Evolutionary conservation across 176 grass and related monocot genomes (phyloP), one percentile per base, ranked within the genome.

Genomic region (Puccinellia tenuiflora): DNA sequence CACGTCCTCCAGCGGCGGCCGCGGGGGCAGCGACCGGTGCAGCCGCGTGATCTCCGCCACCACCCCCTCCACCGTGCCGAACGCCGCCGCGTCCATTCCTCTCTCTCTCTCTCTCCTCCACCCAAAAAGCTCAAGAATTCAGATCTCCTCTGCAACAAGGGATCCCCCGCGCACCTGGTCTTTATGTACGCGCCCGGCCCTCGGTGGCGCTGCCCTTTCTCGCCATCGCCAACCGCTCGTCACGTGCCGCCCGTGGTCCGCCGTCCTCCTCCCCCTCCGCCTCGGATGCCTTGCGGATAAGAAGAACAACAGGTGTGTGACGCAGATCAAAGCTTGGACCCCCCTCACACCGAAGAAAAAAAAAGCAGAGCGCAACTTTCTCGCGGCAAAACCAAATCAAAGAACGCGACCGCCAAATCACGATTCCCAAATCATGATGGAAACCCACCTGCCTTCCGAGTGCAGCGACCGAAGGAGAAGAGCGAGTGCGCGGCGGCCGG

Each of bases 21-120:
- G 85, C 33, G 86, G 6, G 20, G 96, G 93, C 59, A 96, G 85
- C 69, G 91, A 89, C 7, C 93, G 89, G 86, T 99, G 93, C 39
- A 96, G 89, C 78, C 83, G 81, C 93, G 84, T 96, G 83, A 99
- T 87, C 89, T 99, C 96, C 74, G 65, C 92, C 10, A 96, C 93
- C 45, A 93, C 89, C 3, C 63, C 83, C 31, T 99, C 96, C 59
- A 96, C 80, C 31, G 96, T 85, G 17, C 79, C 81, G 86, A 95
- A 93, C 68, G 85, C 86, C 73, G 80, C 84, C 73, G 88, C 71
- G 21, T 69, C 88, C 88, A 86, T 90, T 82, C n/a, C 30, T 45
- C 43, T 39, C 38, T 72, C 28, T n/a, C n/a, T n/a, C n/a, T 72
- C 39, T 26, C 22, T 9, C 5, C 12, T 11, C 31, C 73, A 50